Conservation (phyloP, 805 yeast species). For the Sugiyamaella chiloensis region DNA sequence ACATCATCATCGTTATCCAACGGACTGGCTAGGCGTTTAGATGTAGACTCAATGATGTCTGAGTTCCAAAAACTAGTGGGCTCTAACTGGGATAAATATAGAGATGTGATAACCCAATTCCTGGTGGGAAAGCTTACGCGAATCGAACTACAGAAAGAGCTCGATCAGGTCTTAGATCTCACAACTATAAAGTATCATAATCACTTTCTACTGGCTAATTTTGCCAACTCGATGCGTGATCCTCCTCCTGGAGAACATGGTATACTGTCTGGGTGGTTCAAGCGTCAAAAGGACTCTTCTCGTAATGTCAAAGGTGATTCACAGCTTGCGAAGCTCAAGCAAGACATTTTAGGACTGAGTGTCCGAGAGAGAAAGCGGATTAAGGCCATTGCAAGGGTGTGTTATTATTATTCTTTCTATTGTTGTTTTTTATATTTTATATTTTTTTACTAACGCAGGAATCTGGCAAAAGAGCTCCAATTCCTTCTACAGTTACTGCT, state of each 20-base stretch:
- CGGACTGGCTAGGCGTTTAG: constrained; percentile 40
- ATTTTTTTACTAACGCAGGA: too few species aligned
- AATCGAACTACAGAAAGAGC: constrained; percentile 59
- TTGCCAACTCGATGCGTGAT: constrained; percentile 80
- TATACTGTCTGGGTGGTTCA: constrained; percentile 43
- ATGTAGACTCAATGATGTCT: constrained; percentile 62
- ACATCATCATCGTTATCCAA: not conserved
- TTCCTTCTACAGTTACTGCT: constrained; percentile 35
- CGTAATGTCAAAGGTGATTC: constrained; percentile 38
- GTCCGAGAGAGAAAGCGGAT: constrained; percentile 80
- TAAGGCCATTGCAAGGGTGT: constrained; percentile 60
- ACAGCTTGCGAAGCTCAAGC: constrained; percentile 78
- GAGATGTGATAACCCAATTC: constrained; percentile 71
- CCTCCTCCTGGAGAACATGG: constrained; percentile 55
- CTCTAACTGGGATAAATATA: constrained; percentile 80
- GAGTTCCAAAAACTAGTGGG: constrained; percentile 76
- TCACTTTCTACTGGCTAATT: constrained; percentile 71
- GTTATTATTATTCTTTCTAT: constrained; percentile 4
- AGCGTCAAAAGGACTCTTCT: constrained; percentile 48
- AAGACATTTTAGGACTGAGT: constrained; percentile 82
- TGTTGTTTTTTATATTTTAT: too few species aligned
- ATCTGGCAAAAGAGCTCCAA: constrained; percentile 64
- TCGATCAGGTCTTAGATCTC: constrained; percentile 53
- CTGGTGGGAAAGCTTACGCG: constrained; percentile 58
- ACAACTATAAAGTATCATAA: constrained; percentile 67